Evolutionary conservation across 1,139 yeast genomes (phyloP), one percentile per base, ranked within the genome.

Genomic region (Yamadazyma trypodendri): DNA sequence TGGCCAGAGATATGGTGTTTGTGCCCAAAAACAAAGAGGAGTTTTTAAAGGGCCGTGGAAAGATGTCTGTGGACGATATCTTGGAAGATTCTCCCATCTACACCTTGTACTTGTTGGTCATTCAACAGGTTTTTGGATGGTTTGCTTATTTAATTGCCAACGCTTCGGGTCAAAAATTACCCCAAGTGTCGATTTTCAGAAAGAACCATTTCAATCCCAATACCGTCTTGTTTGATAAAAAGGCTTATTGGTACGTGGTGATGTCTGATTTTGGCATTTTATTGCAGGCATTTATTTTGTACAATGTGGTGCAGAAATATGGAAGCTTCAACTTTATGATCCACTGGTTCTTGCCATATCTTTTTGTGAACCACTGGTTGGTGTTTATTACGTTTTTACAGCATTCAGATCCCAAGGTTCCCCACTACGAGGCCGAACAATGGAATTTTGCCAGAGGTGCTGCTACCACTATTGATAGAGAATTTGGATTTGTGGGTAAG

Each of bases 391-490:
- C 84, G 23, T 78, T 60, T 54, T 68, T 78, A 52, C 84, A 78
- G 61, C 84, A 78, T 55, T 72, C 83, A 10, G 81, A 77, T 50
- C 69, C 77, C 21, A 50, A 65, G 29, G 67, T 78, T 70, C 82
- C 84, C 30, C 84, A 78, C 56, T 78, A 78, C 54, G 72, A 71
- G 42, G 71, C 74, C 41, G 51, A 58, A 31, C 79, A 77, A 57
- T 78, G 84, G 84, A 77, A 68, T 39, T 78, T 78, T 51, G 82
- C 82, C 28, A 69, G 81, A 60, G 84, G 84, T 53, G 84, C 84
- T 31, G 83, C 83, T 43, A 79, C 82, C 32, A 78, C 84, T 36
- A 75, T 78, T 43, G 84, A 78, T 54, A 66, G 84, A 57, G 68
- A 77, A 48, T 77, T 75, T 53, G 83, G 83, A n/a, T 75, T 76